Base-by-base conservation (phyloP, 2,329 filamentous ascomycete genomes). In the Fusarium armeniacum region DNA sequence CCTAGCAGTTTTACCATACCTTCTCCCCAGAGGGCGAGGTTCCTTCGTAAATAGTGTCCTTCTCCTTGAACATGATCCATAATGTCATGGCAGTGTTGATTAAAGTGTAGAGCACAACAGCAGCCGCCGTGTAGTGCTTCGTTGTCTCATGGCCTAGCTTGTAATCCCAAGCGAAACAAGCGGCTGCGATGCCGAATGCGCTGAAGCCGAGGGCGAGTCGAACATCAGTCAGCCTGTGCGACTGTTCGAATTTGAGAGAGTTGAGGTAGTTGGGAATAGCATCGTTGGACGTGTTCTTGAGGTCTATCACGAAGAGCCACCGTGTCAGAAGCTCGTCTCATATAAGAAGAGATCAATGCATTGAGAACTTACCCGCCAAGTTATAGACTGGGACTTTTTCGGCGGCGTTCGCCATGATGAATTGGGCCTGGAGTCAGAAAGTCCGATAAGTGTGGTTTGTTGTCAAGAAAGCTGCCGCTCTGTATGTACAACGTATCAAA, bases 271-370 rank as follows among this genome's bases (percentile, higher is more conserved):
- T 94, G 62, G 92, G 90, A 64, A 99, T 90, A 60, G 94, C 93
- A 82, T 99, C 96, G 83, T 99, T 96, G 72, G 93, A 93, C 40
- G 94, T 97, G 83, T 96, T 97, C 82, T 98, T 98, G 70, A 99
- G 91, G 79, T 98, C 96, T 97, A 53, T 60, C 45, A 63, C 47
- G 43, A 69, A 56, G 67, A 71, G 73, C 72, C 73, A 75, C 67
- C 50, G 73, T 75, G 73, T 75, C 65, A 75, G 72, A 65, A 72
- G 62, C 33, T n/a, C 8, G 38, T 33, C 41, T 43, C 22, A 32
- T 62, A 52, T 47, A 52, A 49, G 35, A 38, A 53, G 44, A 51
- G 41, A 38, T 51, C 33, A 22, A 32, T 33, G 38, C 30, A 35
- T 35, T 32, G 3, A 20, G 22, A 59, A 52, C 68, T 63, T 81